Conservation (phyloP, 495 filamentous ascomycete genomes). For the Copromyces sp. region DNA sequence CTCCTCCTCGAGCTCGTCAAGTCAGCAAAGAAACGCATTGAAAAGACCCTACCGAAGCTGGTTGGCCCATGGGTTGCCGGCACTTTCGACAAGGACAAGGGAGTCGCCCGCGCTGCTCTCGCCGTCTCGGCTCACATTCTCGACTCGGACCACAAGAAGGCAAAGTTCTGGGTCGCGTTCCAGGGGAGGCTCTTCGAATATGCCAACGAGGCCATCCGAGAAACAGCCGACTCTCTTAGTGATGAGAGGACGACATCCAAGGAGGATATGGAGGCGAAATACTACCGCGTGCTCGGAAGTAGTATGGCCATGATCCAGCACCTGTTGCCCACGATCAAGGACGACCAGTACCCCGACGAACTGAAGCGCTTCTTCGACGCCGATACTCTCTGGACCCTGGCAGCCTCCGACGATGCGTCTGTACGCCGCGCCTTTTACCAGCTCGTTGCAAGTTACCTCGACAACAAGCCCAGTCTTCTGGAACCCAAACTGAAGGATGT, state of each 20-base stretch:
- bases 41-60: constrained; percentile 61
- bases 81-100: constrained; percentile 72
- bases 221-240: constrained; percentile 71
- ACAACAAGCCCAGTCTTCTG: constrained; percentile 42
- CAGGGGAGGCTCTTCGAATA: constrained; percentile 69
- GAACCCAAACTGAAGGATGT: constrained; percentile 46
- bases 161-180: constrained; percentile 64
- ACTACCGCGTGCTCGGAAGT: constrained; percentile 64
- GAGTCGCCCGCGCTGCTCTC: constrained; percentile 58
- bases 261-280: constrained; percentile 79
- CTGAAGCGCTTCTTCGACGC: constrained; percentile 47
- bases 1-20: constrained; percentile 63
- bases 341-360: constrained; percentile 36
- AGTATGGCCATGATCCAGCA: constrained; percentile 47
- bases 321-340: constrained; percentile 43
- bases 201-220: constrained; percentile 65
- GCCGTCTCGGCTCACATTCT: constrained; percentile 67
- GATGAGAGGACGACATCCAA: constrained; percentile 74
- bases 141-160: constrained; percentile 64
- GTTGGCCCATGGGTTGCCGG: constrained; percentile 84
- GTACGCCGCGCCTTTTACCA: constrained; percentile 62
- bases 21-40: constrained; percentile 68
- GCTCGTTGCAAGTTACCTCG: constrained; percentile 51
- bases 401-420: constrained; percentile 52
- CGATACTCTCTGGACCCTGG: constrained; percentile 69